Conservation (phyloP, 129 eudicot species). For the Pseudognaphalium luteoalbum region DNA sequence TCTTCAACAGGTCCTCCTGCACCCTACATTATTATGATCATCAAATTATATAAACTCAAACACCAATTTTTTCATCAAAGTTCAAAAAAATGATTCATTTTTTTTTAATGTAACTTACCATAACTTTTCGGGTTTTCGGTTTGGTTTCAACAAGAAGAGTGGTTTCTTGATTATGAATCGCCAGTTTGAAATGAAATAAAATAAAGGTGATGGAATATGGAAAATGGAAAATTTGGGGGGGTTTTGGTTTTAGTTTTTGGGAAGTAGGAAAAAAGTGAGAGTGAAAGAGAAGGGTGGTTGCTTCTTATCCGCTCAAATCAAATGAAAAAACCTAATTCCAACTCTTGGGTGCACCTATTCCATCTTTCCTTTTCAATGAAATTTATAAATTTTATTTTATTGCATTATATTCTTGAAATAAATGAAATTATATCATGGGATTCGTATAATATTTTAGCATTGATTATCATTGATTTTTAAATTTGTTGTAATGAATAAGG, state of each 20-base stretch:
- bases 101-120: slow-evolving; percentile 36
- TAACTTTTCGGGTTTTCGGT: slow-evolving; percentile 60
- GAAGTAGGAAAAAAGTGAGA: slow-evolving; percentile 15
- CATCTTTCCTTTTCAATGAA: too few species aligned
- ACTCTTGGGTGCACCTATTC: too few species aligned
- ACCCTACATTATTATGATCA: slow-evolving; percentile 40
- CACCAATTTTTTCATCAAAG: neutral
- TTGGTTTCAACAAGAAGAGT: slow-evolving; percentile 55
- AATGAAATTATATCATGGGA: too few species aligned
- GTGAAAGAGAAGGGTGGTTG: slow-evolving; percentile 42
- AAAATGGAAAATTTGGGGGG: slow-evolving; percentile 37
- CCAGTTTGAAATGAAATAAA: slow-evolving; percentile 45
- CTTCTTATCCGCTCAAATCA: slow-evolving; percentile 30
- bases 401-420: too few species aligned
- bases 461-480: too few species aligned
- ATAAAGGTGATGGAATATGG: slow-evolving; percentile 44
- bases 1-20: slow-evolving; percentile 71
- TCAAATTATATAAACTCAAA: neutral
- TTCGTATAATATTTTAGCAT: too few species aligned
- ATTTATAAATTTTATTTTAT: too few species aligned
- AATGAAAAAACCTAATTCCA: too few species aligned
- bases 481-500: neutral
- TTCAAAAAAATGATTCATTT: neutral
- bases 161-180: slow-evolving; percentile 70
- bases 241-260: slow-evolving; percentile 25